Evolutionary conservation across 345 rosid genomes (phyloP).

Genomic region (Aurinia saxatilis): DNA sequence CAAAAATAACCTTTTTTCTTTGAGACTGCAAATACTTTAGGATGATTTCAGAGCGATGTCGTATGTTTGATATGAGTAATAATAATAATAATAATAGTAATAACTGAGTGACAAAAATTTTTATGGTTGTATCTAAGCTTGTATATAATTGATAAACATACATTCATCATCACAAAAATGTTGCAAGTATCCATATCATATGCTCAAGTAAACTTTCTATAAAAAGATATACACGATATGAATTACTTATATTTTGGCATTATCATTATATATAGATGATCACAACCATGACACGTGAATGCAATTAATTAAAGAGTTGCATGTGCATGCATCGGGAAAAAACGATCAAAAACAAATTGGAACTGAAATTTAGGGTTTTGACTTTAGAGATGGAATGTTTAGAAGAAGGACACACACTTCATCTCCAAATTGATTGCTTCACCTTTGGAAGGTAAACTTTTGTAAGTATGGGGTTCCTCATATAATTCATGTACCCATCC

Average conservation of each 20-base stretch:
- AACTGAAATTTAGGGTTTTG: slow-evolving; percentile 33
- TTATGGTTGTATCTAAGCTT: neutral
- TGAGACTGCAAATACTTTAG: neutral
- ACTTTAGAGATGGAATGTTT: slow-evolving; percentile 26
- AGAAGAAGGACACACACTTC: slow-evolving; percentile 21
- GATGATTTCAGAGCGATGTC: neutral
- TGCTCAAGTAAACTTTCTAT: neutral
- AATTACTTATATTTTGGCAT: neutral
- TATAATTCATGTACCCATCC: slow-evolving; percentile 22
- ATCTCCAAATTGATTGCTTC: slow-evolving; percentile 23
- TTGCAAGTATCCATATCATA: neutral
- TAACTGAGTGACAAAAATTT: too few relatives aligned
- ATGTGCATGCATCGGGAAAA: slow-evolving; percentile 30
- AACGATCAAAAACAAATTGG: slow-evolving; percentile 19
- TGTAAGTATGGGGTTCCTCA: slow-evolving; percentile 27
- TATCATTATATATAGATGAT: neutral
- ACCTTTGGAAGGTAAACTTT: slow-evolving; percentile 16
- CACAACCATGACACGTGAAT: slow-evolving; percentile 23
- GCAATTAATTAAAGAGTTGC: slow-evolving; percentile 15
- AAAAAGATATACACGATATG: neutral
- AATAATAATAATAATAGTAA: too few relatives aligned
- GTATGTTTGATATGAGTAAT: too few relatives aligned
- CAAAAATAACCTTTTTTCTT: too few relatives aligned
- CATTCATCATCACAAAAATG: neutral
- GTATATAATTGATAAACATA: neutral